Evolutionary conservation across 106 monocot species (phyloP).

Genomic region (Alisma plantagoaquatica): DNA sequence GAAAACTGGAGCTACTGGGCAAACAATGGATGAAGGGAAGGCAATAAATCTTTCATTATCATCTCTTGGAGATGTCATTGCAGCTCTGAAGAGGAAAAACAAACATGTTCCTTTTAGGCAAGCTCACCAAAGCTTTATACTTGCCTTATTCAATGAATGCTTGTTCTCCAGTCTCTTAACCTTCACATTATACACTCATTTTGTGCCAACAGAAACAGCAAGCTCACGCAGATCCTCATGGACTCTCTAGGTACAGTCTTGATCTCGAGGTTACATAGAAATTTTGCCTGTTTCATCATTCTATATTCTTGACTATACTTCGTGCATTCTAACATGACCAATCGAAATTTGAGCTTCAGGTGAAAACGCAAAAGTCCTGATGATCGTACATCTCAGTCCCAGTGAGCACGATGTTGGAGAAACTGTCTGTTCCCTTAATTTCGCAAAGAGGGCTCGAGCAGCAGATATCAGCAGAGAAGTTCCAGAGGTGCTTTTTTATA

Average conservation of each 20-base stretch:
- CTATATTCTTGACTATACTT: background rate
- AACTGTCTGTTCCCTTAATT: constrained; percentile 51
- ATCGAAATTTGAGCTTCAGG: constrained; percentile 18
- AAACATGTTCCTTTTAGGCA: constrained; percentile 74
- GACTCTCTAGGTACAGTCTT: constrained; percentile 67
- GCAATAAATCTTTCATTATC: constrained; percentile 84
- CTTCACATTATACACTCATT: background rate
- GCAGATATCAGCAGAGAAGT: constrained; percentile 22
- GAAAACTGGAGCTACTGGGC: constrained; percentile 76
- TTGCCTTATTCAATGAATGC: background rate
- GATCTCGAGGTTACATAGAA: too few species aligned
- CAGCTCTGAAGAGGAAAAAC: constrained; percentile 47
- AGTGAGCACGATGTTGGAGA: constrained; percentile 59
- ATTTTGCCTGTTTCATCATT: background rate
- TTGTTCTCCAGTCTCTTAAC: background rate
- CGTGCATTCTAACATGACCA: background rate
- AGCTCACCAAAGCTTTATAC: background rate
- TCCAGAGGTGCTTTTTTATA: constrained; percentile 31
- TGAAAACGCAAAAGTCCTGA: constrained; percentile 59
- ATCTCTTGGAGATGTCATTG: constrained; percentile 77
- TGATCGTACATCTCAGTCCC: constrained; percentile 75
- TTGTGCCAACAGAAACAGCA: constrained; percentile 57
- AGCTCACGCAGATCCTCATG: constrained; percentile 75
- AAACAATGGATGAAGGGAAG: constrained; percentile 79
- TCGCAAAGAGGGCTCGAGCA: constrained; percentile 52